These are phyloP conservation scores for Fusarium caatingaense DNA, from an alignment of 2,329 filamentous ascomycete species.

Conservation along the genomic window DNA sequence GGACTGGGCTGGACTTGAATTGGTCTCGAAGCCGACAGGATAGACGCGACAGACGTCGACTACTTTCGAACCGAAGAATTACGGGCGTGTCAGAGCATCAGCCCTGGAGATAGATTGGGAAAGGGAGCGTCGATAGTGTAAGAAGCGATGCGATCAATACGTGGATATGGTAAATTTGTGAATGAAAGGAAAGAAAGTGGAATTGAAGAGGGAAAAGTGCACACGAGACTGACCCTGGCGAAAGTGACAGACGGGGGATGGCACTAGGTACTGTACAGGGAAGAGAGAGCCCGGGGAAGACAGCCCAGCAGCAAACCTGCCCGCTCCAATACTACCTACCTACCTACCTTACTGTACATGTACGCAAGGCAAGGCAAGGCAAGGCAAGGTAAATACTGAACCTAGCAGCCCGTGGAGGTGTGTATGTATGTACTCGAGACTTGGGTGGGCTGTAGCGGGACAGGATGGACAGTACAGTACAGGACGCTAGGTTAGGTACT, in stretches of 20 bases:
- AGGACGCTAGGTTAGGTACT: neutral
- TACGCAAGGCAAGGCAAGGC: neutral
- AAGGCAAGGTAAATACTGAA: neutral
- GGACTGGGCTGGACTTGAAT: neutral
- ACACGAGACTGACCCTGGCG: constrained; percentile 30
- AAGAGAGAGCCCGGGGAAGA: constrained; percentile 22
- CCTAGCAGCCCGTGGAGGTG: neutral
- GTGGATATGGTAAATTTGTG: constrained; percentile 21
- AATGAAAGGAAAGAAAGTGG: constrained; percentile 25
- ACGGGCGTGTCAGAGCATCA: constrained; percentile 36
- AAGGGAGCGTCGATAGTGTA: neutral
- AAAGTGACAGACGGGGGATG: constrained; percentile 20
- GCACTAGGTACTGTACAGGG: constrained; percentile 9
- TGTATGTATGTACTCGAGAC: neutral
- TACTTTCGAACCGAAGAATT: constrained; percentile 2
- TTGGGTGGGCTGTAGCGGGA: neutral
- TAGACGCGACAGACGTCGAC: constrained; percentile 21
- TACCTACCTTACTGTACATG: neutral
- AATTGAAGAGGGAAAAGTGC: constrained; percentile 37
- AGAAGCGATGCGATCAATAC: constrained; percentile 13
- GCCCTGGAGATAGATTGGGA: constrained; percentile 16
- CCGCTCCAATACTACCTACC: neutral
- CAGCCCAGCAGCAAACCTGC: constrained; percentile 6
- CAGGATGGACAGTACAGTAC: neutral
- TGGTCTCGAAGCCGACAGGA: neutral